Evolutionary conservation across 129 eudicot species (phyloP), one percentile per base, ranked within the genome.

Genomic region (Artemisia tridentata): DNA sequence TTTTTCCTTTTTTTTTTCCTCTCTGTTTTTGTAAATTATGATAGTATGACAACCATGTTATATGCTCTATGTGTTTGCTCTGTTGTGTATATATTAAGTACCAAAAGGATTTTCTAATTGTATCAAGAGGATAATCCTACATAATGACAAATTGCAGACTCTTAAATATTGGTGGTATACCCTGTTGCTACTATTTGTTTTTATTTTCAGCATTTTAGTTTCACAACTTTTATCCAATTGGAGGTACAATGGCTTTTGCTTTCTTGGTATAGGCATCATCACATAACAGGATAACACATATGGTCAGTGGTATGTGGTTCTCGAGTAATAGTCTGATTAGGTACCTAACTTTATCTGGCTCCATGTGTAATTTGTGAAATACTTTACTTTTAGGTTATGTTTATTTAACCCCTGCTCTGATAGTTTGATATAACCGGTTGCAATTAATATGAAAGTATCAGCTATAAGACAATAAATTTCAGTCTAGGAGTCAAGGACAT

Each of bases 271-370:
- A 10, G 12, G 43, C 18, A 71, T 71, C 17, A 56, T 34, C 58
- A 43, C 75, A n/a, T n/a, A n/a, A n/a, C n/a, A n/a, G n/a, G n/a
- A 20, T 71, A 3, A 27, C 4, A 43, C 12, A 12, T 43, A 25
- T 71, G 25, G 45, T 46, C 19, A n/a, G 57, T 58, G 75, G 67
- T 57, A 41, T 48, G 23, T 47, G 29, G 56, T 58, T 41, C 48
- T 58, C 19, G 45, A 43, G 67, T 29, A 11, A 17, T 46, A 49
- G 47, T 46, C 31, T 41, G 11, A 25, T 58, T 21, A 41, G 75
- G 67, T 46, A 23, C 46, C 19, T 34, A 41, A 38, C 16, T 71
- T 41, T 10, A 7, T 57, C 31, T 3, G 31, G 21, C 23, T 5
- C 66, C 11, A 41, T 56, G 14, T 13, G 66, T 58, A 55, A 13